Conservation (phyloP, 2,329 filamentous ascomycete genomes). For the Cladophialophora exuberans region DNA sequence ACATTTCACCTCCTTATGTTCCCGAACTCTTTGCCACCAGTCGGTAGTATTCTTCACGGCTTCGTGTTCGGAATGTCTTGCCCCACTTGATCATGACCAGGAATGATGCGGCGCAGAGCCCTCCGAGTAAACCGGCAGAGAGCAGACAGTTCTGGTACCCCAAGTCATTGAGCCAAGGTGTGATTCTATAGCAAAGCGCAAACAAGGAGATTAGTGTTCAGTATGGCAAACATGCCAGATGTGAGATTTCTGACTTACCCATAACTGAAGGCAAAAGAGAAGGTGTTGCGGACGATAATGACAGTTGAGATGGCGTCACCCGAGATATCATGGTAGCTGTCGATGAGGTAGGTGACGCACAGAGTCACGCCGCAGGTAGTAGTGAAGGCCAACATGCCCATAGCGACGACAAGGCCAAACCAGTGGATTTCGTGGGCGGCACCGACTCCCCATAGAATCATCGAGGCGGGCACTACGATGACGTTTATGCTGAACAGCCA, state of each 20-base stretch:
- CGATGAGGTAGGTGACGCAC: constrained; percentile 51
- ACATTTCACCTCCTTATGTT: too few species aligned
- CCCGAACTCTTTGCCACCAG: too few species aligned
- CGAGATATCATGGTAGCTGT: constrained; percentile 52
- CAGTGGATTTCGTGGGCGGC: constrained; percentile 53
- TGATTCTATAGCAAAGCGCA: too few species aligned
- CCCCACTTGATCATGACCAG: constrained; percentile 44
- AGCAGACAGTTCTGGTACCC: constrained; percentile 46
- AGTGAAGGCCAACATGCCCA: constrained; percentile 50
- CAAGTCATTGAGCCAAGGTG: constrained; percentile 47
- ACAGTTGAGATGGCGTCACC: constrained; percentile 56
- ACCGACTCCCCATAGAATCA: constrained; percentile 57
- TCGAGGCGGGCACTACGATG: constrained; percentile 47
- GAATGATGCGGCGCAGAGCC: constrained; percentile 42
- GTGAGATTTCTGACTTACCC: constrained; percentile 1
- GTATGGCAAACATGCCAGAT: not conserved
- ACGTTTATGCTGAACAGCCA: constrained; percentile 28
- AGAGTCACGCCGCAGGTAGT: constrained; percentile 50
- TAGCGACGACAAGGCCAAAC: constrained; percentile 53
- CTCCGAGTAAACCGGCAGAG: constrained; percentile 43
- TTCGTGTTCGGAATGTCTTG: constrained; percentile 41
- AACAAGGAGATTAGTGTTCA: too few species aligned
- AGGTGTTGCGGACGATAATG: constrained; percentile 54
- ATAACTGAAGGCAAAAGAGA: constrained; percentile 51
- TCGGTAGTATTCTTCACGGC: too few species aligned